These are phyloP conservation scores for Borovskyia barvae DNA, from an alignment of 208 protist genomes.

Conservation along the genomic window DNA sequence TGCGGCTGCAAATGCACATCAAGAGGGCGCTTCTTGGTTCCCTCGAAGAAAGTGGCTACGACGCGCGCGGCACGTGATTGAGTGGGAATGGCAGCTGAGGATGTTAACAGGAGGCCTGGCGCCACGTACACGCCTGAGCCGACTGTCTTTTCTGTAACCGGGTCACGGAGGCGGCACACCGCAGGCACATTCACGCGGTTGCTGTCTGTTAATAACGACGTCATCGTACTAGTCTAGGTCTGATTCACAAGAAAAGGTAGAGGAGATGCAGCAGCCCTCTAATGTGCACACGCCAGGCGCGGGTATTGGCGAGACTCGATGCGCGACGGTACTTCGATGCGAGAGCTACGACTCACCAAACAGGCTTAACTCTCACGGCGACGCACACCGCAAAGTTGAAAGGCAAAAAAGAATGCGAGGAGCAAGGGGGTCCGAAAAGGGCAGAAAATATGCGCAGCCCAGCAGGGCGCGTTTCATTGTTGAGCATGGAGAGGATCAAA, in stretches of 20 bases:
- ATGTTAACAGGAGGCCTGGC: constrained; percentile 71
- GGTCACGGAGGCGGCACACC: constrained; percentile 74
- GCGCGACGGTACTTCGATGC: too few relatives aligned
- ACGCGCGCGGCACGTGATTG: constrained; percentile 34
- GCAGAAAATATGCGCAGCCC: too few relatives aligned
- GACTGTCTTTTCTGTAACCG: constrained; percentile 26
- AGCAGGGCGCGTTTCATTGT: too few relatives aligned
- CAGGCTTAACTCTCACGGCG: not conserved
- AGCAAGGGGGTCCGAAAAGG: constrained; percentile 6
- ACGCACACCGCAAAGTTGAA: too few relatives aligned
- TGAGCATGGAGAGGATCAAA: too few relatives aligned
- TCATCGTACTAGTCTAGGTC: constrained; percentile 20
- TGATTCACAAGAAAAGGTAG: not conserved
- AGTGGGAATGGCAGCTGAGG: constrained; percentile 24
- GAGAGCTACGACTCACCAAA: not conserved
- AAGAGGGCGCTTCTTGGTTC: constrained; percentile 78
- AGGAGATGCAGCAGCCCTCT: too few relatives aligned
- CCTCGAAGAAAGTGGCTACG: constrained; percentile 86
- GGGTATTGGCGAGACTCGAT: too few relatives aligned
- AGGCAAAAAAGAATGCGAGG: constrained; percentile 1
- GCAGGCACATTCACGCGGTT: constrained; percentile 87
- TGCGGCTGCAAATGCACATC: constrained; percentile 68
- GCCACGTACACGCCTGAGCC: constrained; percentile 77
- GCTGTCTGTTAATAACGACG: constrained; percentile 46
- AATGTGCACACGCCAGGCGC: too few relatives aligned